Conservation (phyloP, 1,284 basidiomycete genomes). For the Agaricales sp. region DNA sequence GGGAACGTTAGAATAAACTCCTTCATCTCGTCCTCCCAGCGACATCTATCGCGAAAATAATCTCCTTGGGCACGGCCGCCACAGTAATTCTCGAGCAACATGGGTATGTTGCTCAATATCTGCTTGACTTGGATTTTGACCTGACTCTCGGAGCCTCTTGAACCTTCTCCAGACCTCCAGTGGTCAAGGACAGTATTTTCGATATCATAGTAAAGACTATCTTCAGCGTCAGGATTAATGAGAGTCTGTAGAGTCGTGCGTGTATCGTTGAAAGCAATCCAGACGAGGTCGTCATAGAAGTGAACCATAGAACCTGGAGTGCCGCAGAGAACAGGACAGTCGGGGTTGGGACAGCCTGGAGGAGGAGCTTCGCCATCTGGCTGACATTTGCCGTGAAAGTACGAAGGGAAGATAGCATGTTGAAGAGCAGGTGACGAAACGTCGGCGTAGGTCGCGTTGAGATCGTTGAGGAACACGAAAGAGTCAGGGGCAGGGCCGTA, state of each 20-base stretch:
- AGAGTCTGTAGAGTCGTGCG: constrained; percentile 23
- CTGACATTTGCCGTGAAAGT: constrained; percentile 71
- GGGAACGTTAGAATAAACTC: constrained; percentile 52
- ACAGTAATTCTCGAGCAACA: constrained; percentile 29
- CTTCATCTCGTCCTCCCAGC: constrained; percentile 54
- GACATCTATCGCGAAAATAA: constrained; percentile 30
- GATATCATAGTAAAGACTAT: constrained; percentile 32
- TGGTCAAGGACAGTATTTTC: constrained; percentile 26
- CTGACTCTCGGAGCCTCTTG: constrained; percentile 3
- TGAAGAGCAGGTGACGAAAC: constrained; percentile 33
- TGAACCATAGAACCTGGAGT: constrained; percentile 71
- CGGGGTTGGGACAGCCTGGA: constrained; percentile 63
- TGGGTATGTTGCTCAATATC: constrained; percentile 25
- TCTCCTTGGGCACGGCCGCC: constrained; percentile 39
- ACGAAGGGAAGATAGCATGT: constrained; percentile 46
- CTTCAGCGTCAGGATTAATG: constrained; percentile 23
- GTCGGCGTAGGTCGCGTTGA: constrained; percentile 34
- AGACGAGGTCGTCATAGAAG: constrained; percentile 41
- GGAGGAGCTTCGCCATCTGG: constrained; percentile 44
- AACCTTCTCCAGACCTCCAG: constrained; percentile 10
- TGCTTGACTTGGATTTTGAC: constrained; percentile 15
- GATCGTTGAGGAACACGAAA: constrained; percentile 31
- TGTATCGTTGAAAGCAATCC: constrained; percentile 41
- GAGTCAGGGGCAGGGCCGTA: constrained; percentile 20
- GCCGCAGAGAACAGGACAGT: constrained; percentile 67